Evolutionary conservation across 805 yeast genomes (phyloP), one percentile per base, ranked within the genome.

Genomic region (Myxozyma vanderwaltii): DNA sequence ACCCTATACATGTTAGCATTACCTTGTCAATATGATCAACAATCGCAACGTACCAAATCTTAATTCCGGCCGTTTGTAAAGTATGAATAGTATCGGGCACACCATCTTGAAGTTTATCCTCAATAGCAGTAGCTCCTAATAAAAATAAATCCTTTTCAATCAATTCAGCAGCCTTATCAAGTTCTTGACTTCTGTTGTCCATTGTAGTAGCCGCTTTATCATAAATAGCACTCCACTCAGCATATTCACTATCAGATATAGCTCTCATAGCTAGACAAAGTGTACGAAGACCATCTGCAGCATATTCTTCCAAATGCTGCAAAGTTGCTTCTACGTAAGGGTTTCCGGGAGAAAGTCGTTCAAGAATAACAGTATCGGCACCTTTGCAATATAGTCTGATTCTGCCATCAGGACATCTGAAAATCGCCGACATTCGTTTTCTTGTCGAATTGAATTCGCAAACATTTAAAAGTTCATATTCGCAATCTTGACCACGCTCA

Each of bases 391-490:
- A 91, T 44, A 94, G 75, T 60, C 95, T 80, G 50, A 94, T 89
- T 17, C 85, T 78, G 0, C 97, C 97, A 76, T 94, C 98, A 0
- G 99, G 98, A 67, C 95, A 87, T 70, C 96, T 80, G 74, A 91
- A 88, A 50, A 94, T 84, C 0, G 97, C 94, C 52, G 96, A 88
- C 99, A 94, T 94, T 76, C 99, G 83, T 74, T 94, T 94, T 74
- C 99, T 82, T 0, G 99, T 92, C 1, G 98, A 92, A 72, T 95
- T 94, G 76, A 94, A 94, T 72, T 94, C 99, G 76, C 98, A 94
- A 54, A 94, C 84, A 68, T 92, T 91, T 61, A 94, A 77, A 40
- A 94, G 79, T 71, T 91, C 95, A 68, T 85, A 92, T 41, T 84
- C 82, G 50, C 77, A 71, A 54, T 80, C 78, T 59, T 77, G 75